These are phyloP conservation scores for Stephania cephalantha DNA, from an alignment of 164 flowering plant species.

Conservation along the genomic window DNA sequence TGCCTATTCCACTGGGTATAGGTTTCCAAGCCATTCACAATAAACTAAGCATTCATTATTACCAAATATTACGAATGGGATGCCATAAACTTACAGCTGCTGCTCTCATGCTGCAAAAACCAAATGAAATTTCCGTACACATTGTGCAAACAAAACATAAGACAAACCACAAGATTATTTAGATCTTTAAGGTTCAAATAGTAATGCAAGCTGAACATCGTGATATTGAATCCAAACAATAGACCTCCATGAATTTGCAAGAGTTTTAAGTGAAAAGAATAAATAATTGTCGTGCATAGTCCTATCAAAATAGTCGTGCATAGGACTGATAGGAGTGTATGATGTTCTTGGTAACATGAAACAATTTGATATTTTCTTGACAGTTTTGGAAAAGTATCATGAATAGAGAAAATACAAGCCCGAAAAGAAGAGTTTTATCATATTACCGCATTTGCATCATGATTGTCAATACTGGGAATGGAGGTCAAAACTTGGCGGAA, in stretches of 20 bases:
- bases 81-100: neutral
- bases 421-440: neutral
- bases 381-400: neutral
- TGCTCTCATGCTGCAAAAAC: neutral
- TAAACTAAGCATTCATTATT: too few species aligned
- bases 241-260: neutral
- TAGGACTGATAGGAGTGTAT: too few species aligned
- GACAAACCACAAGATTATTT: neutral
- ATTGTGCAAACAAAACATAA: neutral
- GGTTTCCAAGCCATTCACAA: too few species aligned
- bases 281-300: neutral
- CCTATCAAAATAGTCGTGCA: too few species aligned
- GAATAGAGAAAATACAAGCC: neutral
- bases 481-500: conserved; percentile 64
- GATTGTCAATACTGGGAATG: conserved; percentile 72
- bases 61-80: neutral
- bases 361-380: neutral
- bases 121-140: neutral
- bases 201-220: neutral
- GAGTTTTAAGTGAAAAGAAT: neutral
- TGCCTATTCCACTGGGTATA: neutral
- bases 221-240: neutral
- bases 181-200: neutral
- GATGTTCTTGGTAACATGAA: too few species aligned
- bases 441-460: conserved; percentile 82